These are phyloP conservation scores for Leccinum broughii DNA, from an alignment of 768 basidiomycete genomes.

Conservation along the genomic window DNA sequence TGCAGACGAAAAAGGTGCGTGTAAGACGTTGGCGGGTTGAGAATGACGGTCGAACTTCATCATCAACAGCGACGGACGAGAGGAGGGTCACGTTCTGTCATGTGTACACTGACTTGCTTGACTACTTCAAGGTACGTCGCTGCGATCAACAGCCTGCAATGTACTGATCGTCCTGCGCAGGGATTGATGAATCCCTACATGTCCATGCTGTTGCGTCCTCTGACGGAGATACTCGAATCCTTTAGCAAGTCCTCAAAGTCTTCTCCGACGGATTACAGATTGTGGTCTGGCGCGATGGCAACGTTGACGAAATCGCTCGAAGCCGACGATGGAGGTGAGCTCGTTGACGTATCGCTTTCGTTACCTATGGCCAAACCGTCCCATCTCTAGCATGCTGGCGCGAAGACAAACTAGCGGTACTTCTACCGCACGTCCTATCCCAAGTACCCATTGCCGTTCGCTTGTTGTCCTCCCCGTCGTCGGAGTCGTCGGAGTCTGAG, in stretches of 20 bases:
- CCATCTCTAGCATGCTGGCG: constrained; percentile 77
- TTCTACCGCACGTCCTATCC: constrained; percentile 57
- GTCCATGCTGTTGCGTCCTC: constrained; percentile 68
- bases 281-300: constrained; percentile 67
- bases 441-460: constrained; percentile 60
- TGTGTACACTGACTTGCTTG: constrained; percentile 69
- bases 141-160: neutral
- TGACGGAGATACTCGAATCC: constrained; percentile 58
- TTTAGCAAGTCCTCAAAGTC: constrained; percentile 37
- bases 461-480: constrained; percentile 14
- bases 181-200: constrained; percentile 91
- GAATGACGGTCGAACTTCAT: neutral
- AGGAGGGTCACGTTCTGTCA: constrained; percentile 74
- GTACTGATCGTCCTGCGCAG: constrained; percentile 37
- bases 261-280: constrained; percentile 34
- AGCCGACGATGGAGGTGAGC: constrained; percentile 79
- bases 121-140: constrained; percentile 79
- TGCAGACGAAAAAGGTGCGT: constrained; percentile 49
- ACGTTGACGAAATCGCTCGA: constrained; percentile 68
- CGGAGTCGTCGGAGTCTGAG: constrained; percentile 1
- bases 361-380: neutral
- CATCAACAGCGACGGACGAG: constrained; percentile 31
- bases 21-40: neutral
- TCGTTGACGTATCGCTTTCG: neutral
- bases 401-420: constrained; percentile 69